Evolutionary conservation across 2,329 filamentous ascomycete genomes (phyloP), one percentile per base, ranked within the genome.

Genomic region (Aspergillus glaucus): DNA sequence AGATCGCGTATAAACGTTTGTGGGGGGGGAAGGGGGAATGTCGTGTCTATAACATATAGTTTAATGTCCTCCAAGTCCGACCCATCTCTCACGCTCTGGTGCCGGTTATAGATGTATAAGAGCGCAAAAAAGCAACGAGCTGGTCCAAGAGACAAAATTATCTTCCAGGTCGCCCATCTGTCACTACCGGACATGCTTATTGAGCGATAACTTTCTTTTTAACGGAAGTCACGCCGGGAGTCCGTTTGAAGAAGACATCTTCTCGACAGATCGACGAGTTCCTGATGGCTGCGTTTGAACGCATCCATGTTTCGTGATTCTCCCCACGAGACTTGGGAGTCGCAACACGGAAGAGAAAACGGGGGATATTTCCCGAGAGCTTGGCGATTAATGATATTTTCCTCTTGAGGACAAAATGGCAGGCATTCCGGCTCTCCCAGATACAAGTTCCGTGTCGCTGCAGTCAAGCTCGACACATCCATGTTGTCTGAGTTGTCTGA

Each of bases 31-130:
- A 15, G 15, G 15, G 15, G 15, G 8, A 6, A 10, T 26, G 19
- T 36, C 22, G 53, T 57, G 32, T 57, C 53, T 10, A 57, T 48
- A 6, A 53, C 43, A 26, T 50, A 57, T 32, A 57, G 26, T 28
- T 54, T 49, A 28, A 57, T 52, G 7, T 58, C 43, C 9, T 39
- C 40, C 19, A 56, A 43, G 43, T 26, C 40, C 37, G 49, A 53
- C 24, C 44, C 26, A 40, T 55, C 51, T 47, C 21, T 26, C 6
- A 3, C n/a, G 44, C 6, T 22, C 21, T 22, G 21, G 21, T 52
- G 47, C 37, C 54, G 46, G 34, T 56, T 56, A 41, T 55, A 58
- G 44, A 58, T 58, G 46, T 53, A 58, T 39, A 52, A 47, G 26
- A 56, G 43, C 4, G 51, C 51, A 42, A 54, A 52, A 12, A 52